Conservation (phyloP, 1,284 basidiomycete species). For the Coriolopsis trogii region DNA sequence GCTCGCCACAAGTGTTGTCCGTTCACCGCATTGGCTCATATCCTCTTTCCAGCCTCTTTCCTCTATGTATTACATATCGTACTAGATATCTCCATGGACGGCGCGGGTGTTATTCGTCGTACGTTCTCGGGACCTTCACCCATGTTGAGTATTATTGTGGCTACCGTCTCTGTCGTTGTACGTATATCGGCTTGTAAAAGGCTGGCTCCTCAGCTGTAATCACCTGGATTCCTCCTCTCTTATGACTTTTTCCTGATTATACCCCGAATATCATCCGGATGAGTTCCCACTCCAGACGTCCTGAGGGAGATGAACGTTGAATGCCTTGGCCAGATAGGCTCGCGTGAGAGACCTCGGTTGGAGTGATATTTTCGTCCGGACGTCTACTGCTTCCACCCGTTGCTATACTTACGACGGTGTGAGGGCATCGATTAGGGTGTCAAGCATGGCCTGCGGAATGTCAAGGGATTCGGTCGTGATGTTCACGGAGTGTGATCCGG, state of each 20-base stretch:
- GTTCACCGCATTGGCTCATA: slow-evolving; percentile 14
- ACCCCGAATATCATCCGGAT: too few species aligned
- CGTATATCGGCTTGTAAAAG: slow-evolving; percentile 18
- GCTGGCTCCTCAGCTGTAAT: slow-evolving; percentile 13
- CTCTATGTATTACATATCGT: slow-evolving; percentile 15
- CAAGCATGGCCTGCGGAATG: too few species aligned
- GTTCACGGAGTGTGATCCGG: too few species aligned
- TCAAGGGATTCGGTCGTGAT: too few species aligned
- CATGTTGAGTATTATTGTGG: slow-evolving; percentile 17
- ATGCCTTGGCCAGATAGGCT: too few species aligned
- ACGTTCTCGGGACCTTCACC: slow-evolving; percentile 10
- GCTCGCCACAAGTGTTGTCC: slow-evolving; percentile 1
- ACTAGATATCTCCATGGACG: slow-evolving; percentile 17
- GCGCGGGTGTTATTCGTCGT: neutral
- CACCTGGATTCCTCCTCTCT: neutral
- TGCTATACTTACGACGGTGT: too few species aligned
- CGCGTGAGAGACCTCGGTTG: too few species aligned
- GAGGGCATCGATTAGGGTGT: too few species aligned
- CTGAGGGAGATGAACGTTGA: too few species aligned
- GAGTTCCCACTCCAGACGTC: too few species aligned
- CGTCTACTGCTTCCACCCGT: too few species aligned
- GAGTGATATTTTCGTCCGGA: too few species aligned
- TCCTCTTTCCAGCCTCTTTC: neutral
- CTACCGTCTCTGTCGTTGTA: slow-evolving; percentile 16
- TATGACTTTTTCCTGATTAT: neutral